A percentile compares a stretch with the other conserved stretches of the same genome.
Evolutionary conservation across 1,284 basidiomycete species (phyloP).

Genomic region (Bondarzewia mesenterica): DNA sequence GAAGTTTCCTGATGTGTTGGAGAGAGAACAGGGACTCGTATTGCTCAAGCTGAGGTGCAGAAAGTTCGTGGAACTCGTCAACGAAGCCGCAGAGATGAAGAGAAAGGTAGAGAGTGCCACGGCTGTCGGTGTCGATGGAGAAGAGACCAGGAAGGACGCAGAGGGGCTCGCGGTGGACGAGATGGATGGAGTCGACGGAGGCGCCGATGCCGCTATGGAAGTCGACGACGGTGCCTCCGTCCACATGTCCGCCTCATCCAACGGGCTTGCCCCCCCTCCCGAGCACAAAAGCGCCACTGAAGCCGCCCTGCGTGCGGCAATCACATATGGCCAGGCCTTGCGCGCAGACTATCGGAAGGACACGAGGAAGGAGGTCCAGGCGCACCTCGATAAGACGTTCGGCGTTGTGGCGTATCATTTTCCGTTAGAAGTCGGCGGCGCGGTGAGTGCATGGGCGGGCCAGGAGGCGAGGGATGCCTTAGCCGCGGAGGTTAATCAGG

Average conservation of each 20-base stretch:
- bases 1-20: slow-evolving; percentile 57
- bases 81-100: slow-evolving; percentile 19
- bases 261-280: not conserved
- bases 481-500: slow-evolving; percentile 72
- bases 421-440: slow-evolving; percentile 55
- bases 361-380: slow-evolving; percentile 48
- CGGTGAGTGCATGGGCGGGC: slow-evolving; percentile 57
- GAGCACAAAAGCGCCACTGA: slow-evolving; percentile 23
- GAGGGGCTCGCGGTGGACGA: not conserved
- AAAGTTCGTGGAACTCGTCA: slow-evolving; percentile 68
- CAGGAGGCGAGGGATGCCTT: slow-evolving; percentile 55
- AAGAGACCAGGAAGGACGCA: not conserved
- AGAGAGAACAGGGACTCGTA: slow-evolving; percentile 57
- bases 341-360: slow-evolving; percentile 60
- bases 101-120: slow-evolving; percentile 8
- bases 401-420: slow-evolving; percentile 73
- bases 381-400: slow-evolving; percentile 63
- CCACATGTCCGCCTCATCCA: not conserved
- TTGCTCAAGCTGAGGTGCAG: slow-evolving; percentile 71
- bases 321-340: slow-evolving; percentile 63
- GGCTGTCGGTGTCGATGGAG: not conserved
- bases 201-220: slow-evolving; percentile 30
- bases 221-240: slow-evolving; percentile 28
- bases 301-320: slow-evolving; percentile 51
- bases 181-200: slow-evolving; percentile 12